Percentiles rank a stretch among this genome's conserved stretches.
phyloP scores from a whole-genome alignment of 345 rosid species.

The Syzygium oleosum region DNA sequence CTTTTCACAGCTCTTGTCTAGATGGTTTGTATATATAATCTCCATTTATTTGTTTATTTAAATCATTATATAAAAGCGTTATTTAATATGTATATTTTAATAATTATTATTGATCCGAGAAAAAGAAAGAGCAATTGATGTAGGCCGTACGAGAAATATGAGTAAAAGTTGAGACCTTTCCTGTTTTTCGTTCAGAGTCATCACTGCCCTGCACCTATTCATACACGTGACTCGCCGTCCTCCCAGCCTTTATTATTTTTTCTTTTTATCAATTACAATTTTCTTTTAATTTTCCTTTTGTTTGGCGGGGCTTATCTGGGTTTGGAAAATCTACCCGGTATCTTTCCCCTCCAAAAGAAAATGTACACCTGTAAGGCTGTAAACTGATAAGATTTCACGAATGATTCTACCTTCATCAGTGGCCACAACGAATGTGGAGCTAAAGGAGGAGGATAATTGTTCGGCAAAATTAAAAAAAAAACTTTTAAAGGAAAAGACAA shows the following conservation, averaged over 20 bases:
- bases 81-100: neutral
- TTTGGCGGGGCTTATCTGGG: no score
- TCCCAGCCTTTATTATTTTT: neutral
- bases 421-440: no score
- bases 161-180: neutral
- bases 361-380: no score
- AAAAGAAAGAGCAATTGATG: neutral
- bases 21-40: rapidly evolving
- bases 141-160: neutral
- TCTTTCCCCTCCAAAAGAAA: no score
- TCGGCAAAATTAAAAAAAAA: no score
- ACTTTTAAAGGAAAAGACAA: no score
- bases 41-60: neutral
- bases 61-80: neutral
- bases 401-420: no score
- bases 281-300: no score
- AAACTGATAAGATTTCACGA: no score
- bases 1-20: neutral
- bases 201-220: neutral
- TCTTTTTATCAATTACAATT: neutral
- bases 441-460: no score
- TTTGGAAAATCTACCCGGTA: no score
- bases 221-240: neutral
- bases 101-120: neutral
- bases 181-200: neutral